These are phyloP conservation scores for Colletotrichum falcatum DNA, from an alignment of 2,329 filamentous ascomycete genomes.

Conservation along the genomic window DNA sequence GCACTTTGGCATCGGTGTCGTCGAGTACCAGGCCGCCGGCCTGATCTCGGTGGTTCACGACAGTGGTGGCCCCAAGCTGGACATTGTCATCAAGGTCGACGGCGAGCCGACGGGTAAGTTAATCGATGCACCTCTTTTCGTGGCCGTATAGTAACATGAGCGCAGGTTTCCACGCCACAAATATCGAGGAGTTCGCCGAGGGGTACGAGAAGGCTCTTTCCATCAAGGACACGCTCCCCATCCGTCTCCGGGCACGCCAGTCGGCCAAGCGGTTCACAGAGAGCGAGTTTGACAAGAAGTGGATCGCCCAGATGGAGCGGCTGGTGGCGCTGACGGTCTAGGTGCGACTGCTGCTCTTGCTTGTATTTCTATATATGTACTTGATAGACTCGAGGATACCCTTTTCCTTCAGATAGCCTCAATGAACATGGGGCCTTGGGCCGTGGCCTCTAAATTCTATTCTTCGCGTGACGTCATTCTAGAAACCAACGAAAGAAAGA, in stretches of 20 bases:
- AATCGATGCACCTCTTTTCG: background rate
- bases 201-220: constrained; percentile 83
- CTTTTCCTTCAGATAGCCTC: constrained; percentile 44
- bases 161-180: constrained; percentile 86
- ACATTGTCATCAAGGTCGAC: constrained; percentile 88
- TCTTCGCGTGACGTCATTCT: background rate
- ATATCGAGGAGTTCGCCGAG: constrained; percentile 80
- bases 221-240: constrained; percentile 77
- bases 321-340: constrained; percentile 65
- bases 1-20: constrained; percentile 97
- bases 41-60: constrained; percentile 93
- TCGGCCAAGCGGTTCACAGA: constrained; percentile 91
- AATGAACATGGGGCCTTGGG: constrained; percentile 17
- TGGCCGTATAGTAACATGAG: constrained; percentile 40
- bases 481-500: background rate
- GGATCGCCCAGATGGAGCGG: constrained; percentile 80
- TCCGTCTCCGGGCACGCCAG: constrained; percentile 79
- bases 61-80: constrained; percentile 90
- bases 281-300: constrained; percentile 83
- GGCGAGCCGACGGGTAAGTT: constrained; percentile 79
- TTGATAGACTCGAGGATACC: constrained; percentile 54
- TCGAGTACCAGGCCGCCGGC: constrained; percentile 97
- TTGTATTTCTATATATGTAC: constrained; percentile 41
- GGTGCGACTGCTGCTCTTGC: constrained; percentile 28
- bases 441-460: background rate